Base-by-base conservation (phyloP, 2,329 filamentous ascomycete species). In the Ramularia collo-cygni region DNA sequence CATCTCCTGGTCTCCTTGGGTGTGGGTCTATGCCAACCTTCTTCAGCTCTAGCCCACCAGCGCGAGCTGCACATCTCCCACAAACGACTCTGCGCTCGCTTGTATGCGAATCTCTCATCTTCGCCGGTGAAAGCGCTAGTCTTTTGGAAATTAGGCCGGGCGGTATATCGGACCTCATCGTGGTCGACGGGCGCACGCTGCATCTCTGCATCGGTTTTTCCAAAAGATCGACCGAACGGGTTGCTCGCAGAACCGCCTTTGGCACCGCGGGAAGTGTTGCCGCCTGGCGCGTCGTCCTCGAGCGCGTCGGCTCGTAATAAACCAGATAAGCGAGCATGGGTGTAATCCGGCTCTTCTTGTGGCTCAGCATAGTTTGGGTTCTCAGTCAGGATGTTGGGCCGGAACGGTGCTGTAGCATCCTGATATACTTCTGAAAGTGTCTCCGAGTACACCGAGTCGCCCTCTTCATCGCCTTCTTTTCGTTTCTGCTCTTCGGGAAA, bases 101-200 rank as follows among this genome's bases (percentile, higher is more conserved):
- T 85, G 52, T 87, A 89, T 0, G 85, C 85, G 58, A 92, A 92
- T 9, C 77, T 71, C 60, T 90, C 85, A 59, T 90, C 85, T 58
- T 89, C 83, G 9, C 85, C 85, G 0, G 82, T 89, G 54, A 90
- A 83, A 0, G 75, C 77, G 8, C 71, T 67, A 0, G 80, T 74
- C 47, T 81, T 78, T 35, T 70, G 75, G 55, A 90, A 92, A 55
- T 90, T 75, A 0, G 67, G 68, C 2, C 61, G 54, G 8, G 37
- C 41, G 4, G 46, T 40, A 33, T 49, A 50, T n/a, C 44, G 46
- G 15, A 40, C 52, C 37, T 58, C 51, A 35, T 63, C 56, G 4
- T 56, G 58, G 31, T 62, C 59, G 29, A 61, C 48, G 10, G 59
- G 54, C 19, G 51, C 47, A n/a, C 57, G 46, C 29, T 61, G 54